Percentiles rank a stretch among this genome's conserved stretches.
Conservation (phyloP, 2,329 filamentous ascomycete genomes). For the Setomelanomma holmii region DNA sequence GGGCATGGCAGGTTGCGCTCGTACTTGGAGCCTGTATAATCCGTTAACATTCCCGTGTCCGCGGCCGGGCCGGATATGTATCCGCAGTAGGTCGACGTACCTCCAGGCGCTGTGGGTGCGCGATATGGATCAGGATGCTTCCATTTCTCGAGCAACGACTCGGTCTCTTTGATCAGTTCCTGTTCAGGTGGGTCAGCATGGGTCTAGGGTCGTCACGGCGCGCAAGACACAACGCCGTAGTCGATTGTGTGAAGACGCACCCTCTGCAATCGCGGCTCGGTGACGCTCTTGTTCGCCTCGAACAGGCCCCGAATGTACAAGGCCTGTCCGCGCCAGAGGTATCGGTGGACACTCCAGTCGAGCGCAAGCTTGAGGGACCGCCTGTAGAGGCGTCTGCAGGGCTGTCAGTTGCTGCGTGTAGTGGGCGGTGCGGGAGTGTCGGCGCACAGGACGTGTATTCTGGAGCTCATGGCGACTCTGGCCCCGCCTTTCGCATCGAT, state of each 20-base stretch:
- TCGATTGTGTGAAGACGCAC: constrained; percentile 58
- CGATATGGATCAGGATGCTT: constrained; percentile 96
- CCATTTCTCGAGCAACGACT: constrained; percentile 88
- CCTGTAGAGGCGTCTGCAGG: constrained; percentile 76
- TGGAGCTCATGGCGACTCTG: constrained; percentile 50
- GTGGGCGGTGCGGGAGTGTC: constrained; percentile 15
- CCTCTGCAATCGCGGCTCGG: constrained; percentile 83
- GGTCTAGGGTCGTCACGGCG: neutral
- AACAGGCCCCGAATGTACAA: constrained; percentile 95
- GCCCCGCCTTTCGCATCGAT: constrained; percentile 18
- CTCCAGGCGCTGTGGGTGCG: constrained; percentile 89
- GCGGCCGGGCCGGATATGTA: constrained; percentile 30
- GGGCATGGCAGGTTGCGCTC: constrained; percentile 89
- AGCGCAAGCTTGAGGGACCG: constrained; percentile 91
- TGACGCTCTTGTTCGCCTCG: constrained; percentile 87
- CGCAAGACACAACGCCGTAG: neutral
- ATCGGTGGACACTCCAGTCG: constrained; percentile 92
- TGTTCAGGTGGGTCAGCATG: constrained; percentile 51
- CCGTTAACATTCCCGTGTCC: constrained; percentile 25
- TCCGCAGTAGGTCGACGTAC: constrained; percentile 57
- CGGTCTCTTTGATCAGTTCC: constrained; percentile 86
- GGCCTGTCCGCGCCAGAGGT: constrained; percentile 94
- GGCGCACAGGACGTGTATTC: constrained; percentile 46
- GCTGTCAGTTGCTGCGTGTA: constrained; percentile 35
- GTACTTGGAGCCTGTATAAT: constrained; percentile 82